Evolutionary conservation across 2,329 filamentous ascomycete genomes (phyloP).

Genomic region (Clarireedia hainanense): DNA sequence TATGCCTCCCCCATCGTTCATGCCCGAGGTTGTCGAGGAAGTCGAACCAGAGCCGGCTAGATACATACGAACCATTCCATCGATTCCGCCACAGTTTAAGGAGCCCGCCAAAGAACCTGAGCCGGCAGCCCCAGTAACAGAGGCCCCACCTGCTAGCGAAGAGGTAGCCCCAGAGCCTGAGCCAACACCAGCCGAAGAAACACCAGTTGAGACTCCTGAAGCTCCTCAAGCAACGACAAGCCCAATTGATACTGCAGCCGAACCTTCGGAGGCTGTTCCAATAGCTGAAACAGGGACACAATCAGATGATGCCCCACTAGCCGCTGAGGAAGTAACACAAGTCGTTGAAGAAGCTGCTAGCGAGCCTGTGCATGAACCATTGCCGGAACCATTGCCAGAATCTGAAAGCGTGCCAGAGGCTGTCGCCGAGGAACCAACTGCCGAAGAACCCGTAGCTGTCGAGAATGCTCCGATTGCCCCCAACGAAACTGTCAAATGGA

Average conservation of each 20-base stretch:
- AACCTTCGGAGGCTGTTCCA: neutral
- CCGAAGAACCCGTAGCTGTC: too few species aligned
- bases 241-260: too few species aligned
- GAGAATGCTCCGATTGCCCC: too few species aligned
- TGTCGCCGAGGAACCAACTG: neutral
- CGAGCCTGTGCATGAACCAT: too few species aligned
- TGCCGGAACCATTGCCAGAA: too few species aligned
- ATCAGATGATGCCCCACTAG: neutral
- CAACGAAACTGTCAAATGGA: too few species aligned
- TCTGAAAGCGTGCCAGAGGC: neutral
- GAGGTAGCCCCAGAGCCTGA: neutral
- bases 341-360: neutral
- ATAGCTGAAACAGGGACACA: neutral
- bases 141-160: neutral
- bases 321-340: neutral
- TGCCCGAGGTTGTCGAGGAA: neutral
- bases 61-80: neutral
- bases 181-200: neutral
- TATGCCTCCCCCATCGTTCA: neutral
- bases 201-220: neutral
- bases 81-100: neutral
- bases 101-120: neutral
- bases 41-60: neutral
- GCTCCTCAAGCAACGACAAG: neutral
- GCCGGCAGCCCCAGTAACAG: neutral